These are phyloP conservation scores for Pestalotiopsis sp. DNA, from an alignment of 2,329 filamentous ascomycete genomes.

Conservation along the genomic window DNA sequence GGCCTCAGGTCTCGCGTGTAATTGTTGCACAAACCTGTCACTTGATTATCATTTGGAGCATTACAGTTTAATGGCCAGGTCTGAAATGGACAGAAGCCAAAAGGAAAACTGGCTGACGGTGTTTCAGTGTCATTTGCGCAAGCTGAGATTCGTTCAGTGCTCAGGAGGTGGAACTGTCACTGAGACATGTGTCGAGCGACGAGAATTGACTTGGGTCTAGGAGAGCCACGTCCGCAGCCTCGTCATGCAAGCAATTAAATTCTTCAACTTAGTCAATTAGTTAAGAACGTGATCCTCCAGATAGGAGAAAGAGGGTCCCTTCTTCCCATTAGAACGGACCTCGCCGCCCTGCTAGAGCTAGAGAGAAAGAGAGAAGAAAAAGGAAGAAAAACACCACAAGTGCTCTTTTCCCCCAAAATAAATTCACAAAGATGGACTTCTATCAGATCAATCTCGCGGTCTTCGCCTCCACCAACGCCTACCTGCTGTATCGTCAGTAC, in stretches of 20 bases:
- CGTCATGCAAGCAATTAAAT: not conserved
- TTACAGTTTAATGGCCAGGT: not conserved
- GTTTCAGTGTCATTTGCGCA: constrained; percentile 1
- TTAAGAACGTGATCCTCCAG: not conserved
- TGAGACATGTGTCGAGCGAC: not conserved
- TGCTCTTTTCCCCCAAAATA: not conserved
- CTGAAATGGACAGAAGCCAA: not conserved
- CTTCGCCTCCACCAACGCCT: constrained; percentile 24
- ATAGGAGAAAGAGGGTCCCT: not conserved
- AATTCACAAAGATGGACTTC: constrained; percentile 20
- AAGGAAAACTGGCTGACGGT: not conserved
- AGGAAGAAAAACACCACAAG: not conserved
- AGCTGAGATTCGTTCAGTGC: not conserved
- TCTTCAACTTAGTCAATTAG: not conserved
- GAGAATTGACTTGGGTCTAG: not conserved
- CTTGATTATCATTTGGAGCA: not conserved
- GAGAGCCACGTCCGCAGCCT: not conserved
- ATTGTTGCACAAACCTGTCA: not conserved
- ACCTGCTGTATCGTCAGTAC: constrained; percentile 26
- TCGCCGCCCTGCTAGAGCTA: not conserved
- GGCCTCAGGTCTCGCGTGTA: not conserved
- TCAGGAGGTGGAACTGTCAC: not conserved
- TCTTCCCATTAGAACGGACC: not conserved
- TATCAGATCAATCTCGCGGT: constrained; percentile 26
- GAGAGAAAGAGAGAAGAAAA: not conserved